These are phyloP conservation scores for Hyphopichia khmerensis DNA, from an alignment of 1,139 yeast species.

Conservation along the genomic window DNA sequence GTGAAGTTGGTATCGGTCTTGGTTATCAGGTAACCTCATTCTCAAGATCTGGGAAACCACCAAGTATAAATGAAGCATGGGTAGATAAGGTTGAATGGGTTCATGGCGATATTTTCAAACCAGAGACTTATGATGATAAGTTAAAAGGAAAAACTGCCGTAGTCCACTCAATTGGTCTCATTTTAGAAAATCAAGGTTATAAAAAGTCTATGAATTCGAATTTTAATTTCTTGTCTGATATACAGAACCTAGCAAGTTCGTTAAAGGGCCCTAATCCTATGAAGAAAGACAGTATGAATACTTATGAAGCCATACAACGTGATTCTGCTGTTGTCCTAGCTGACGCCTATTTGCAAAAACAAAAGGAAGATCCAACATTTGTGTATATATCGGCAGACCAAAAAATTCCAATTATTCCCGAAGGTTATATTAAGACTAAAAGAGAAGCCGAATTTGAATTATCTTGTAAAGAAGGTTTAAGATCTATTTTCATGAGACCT, in stretches of 20 bases:
- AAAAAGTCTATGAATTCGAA: slow-evolving; percentile 54
- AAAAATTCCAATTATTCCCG: slow-evolving; percentile 65
- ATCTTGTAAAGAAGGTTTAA: slow-evolving; percentile 39
- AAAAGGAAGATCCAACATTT: slow-evolving; percentile 41
- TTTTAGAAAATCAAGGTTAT: slow-evolving; percentile 66
- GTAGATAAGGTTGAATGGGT: slow-evolving; percentile 65
- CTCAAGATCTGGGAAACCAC: slow-evolving; percentile 60
- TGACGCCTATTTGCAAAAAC: slow-evolving; percentile 42
- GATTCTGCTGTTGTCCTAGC: slow-evolving; percentile 71
- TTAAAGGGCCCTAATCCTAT: slow-evolving; percentile 53
- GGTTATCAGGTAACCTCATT: slow-evolving; percentile 68
- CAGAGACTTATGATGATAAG: slow-evolving; percentile 50
- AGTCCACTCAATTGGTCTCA: slow-evolving; percentile 80
- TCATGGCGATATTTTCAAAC: slow-evolving; percentile 65
- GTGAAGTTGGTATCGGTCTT: slow-evolving; percentile 61
- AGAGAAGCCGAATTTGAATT: slow-evolving; percentile 72
- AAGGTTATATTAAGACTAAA: slow-evolving; percentile 70
- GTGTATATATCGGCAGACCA: slow-evolving; percentile 82
- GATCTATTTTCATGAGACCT: slow-evolving; percentile 71
- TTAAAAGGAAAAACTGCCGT: slow-evolving; percentile 58
- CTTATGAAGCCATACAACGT: slow-evolving; percentile 65
- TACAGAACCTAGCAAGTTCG: slow-evolving; percentile 25
- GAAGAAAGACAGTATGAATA: slow-evolving; percentile 41
- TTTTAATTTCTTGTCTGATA: slow-evolving; percentile 29
- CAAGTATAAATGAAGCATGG: slow-evolving; percentile 41